These are phyloP conservation scores for Rugonectria rugulosa DNA, from an alignment of 2,329 filamentous ascomycete species.

Conservation along the genomic window DNA sequence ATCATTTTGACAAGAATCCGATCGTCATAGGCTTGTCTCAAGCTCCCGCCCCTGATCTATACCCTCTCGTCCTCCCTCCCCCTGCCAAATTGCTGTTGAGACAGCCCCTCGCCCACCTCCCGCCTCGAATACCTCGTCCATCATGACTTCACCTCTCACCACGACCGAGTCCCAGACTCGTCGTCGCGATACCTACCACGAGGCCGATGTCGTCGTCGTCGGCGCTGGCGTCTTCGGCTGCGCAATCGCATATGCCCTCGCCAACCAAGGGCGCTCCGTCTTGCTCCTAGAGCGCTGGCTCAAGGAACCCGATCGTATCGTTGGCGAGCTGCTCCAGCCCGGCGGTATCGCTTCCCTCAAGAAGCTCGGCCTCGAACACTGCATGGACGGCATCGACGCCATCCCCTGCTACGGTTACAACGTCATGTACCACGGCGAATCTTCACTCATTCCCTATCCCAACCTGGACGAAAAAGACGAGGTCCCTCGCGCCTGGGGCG, in stretches of 20 bases:
- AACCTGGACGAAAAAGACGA: constrained; percentile 59
- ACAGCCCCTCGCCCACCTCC: constrained; percentile 24
- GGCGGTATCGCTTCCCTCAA: constrained; percentile 84
- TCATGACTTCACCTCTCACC: constrained; percentile 43
- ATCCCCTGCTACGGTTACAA: constrained; percentile 86
- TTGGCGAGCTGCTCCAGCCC: constrained; percentile 93
- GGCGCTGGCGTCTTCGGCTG: constrained; percentile 92
- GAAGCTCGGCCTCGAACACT: constrained; percentile 80
- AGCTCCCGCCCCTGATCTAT: constrained; percentile 9
- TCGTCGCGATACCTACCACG: constrained; percentile 64
- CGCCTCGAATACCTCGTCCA: constrained; percentile 29
- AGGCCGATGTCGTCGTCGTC: constrained; percentile 87
- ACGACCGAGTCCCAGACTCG: constrained; percentile 52
- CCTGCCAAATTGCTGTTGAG: constrained; percentile 9
- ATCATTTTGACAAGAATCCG: background rate
- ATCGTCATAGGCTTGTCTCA: too few relatives aligned
- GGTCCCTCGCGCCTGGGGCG: constrained; percentile 47
- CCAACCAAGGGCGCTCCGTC: constrained; percentile 89
- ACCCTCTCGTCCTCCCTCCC: too few relatives aligned
- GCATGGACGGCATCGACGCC: constrained; percentile 88
- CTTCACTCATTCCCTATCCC: constrained; percentile 83
- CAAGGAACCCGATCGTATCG: constrained; percentile 93
- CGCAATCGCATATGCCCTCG: constrained; percentile 83
- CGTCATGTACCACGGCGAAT: constrained; percentile 79
- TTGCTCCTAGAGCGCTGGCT: constrained; percentile 88